phyloP scores from a whole-genome alignment of 1,139 yeast species.

The Blastobotrys proliferans region DNA sequence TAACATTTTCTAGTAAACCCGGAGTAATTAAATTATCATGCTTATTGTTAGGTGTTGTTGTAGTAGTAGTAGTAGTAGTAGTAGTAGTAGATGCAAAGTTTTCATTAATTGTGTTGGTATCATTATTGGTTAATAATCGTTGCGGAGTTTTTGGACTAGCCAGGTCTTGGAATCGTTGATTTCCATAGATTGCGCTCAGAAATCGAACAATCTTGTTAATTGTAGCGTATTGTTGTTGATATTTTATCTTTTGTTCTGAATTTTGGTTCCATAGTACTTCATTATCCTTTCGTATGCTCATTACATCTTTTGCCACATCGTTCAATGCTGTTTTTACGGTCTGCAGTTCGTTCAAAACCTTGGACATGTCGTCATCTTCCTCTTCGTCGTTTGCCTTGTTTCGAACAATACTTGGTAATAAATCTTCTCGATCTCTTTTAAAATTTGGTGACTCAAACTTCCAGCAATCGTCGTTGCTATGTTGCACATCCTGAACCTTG shows the following conservation, averaged over 20 bases:
- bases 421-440: conserved; percentile 62
- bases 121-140: conserved; percentile 6
- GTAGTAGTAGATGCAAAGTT: neutral
- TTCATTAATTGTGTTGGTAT: neutral
- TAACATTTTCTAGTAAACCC: conserved; percentile 2
- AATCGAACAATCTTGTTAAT: conserved; percentile 83
- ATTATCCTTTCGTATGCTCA: conserved; percentile 80
- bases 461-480: conserved; percentile 57
- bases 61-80: neutral
- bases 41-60: neutral
- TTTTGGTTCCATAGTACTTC: conserved; percentile 90
- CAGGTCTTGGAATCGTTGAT: conserved; percentile 38
- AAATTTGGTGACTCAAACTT: conserved; percentile 81
- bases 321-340: conserved; percentile 57
- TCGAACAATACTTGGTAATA: conserved; percentile 66
- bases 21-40: neutral
- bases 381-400: conserved; percentile 37
- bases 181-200: conserved; percentile 75
- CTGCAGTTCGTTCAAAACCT: conserved; percentile 55
- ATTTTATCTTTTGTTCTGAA: conserved; percentile 40
- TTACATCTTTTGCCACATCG: conserved; percentile 76
- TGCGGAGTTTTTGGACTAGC: conserved; percentile 17
- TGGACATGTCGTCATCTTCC: conserved; percentile 33
- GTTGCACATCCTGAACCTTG: conserved; percentile 73
- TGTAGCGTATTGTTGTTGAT: conserved; percentile 85